phyloP scores from a whole-genome alignment of 345 rosid genomes.

The Lenwebbia sp. region DNA sequence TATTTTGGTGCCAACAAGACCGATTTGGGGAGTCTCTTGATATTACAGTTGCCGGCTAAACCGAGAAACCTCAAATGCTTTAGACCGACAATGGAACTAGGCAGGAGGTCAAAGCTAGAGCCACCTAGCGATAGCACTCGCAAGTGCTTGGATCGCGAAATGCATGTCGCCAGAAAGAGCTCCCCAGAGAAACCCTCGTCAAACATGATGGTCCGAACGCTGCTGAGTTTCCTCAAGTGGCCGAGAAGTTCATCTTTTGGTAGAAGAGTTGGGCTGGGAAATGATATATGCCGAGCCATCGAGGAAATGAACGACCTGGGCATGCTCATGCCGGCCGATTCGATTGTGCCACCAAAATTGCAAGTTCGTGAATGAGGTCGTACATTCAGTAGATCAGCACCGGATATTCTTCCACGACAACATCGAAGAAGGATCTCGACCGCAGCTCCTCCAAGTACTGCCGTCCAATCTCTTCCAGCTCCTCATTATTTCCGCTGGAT shows the following conservation, averaged over 20 bases:
- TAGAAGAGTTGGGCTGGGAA: not conserved
- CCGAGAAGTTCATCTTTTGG: not conserved
- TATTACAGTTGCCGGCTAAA: not conserved
- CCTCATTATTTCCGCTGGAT: not conserved
- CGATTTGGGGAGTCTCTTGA: conserved; percentile 8
- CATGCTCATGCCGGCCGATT: not conserved
- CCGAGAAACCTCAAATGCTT: conserved; percentile 16
- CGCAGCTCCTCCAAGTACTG: conserved; percentile 3
- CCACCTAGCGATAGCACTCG: not conserved
- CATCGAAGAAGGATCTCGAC: conserved; percentile 20
- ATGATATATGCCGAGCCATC: conserved; percentile 1
- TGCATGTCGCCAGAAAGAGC: not conserved
- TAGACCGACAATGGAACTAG: not conserved
- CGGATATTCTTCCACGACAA: not conserved
- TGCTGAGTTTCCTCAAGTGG: not conserved
- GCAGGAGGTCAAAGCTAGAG: conserved; percentile 1
- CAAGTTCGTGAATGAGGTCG: conserved; percentile 21
- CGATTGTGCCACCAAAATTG: not conserved
- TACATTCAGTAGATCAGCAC: conserved; percentile 3
- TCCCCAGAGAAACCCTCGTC: not conserved
- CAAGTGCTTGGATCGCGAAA: not conserved
- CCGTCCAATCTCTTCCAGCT: conserved; percentile 2
- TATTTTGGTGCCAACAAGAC: too few species aligned
- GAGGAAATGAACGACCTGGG: not conserved
- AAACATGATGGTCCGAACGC: conserved; percentile 1